Evolutionary conservation across 305 asterid genomes (phyloP), one percentile per base, ranked within the genome.

Genomic region (Fraxinus baroniana): DNA sequence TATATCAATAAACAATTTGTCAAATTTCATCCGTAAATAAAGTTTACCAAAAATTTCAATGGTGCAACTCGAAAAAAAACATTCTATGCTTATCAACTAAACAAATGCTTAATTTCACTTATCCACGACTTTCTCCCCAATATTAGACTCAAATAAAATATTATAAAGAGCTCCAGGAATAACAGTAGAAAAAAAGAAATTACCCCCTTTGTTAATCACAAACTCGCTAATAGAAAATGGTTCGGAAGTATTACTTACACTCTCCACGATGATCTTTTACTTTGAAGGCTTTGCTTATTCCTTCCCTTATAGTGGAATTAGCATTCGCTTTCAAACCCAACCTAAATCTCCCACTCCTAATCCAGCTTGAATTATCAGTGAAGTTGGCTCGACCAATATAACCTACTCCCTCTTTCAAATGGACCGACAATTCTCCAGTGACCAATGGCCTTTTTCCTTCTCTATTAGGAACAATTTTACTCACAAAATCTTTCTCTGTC

Each of bases 201-300:
- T 35, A 24, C 36, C 22, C 74, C 30, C 22, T 7, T 37, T 5
- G 7, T 68, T 68, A 68, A 68, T 68, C 22, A 68, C 13, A 13
- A n/a, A 68, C 36, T 68, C 7, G 36, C 17, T 46, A 18, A 44
- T 5, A 35, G 33, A n/a, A 78, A 77, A 26, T 10, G 33, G 62
- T 22, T 26, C 3, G 3, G 26, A 71, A 76, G 81, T 83, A 57
- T 79, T 24, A 90, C 98, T 90, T 89, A 95, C 99, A 85, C 84
- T 93, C 97, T 76, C 99, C 99, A 0, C 99, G 93, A 7, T 95
- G 99, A 87, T 95, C 99, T 84, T 92, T 93, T 18, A 95, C 98
- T 83, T 86, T 88, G 84, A 95, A 93, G 17, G 94, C 85, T 70
- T 88, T 91, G 85, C 95, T 93, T 79, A 89, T 82, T 44, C 94